Evolutionary conservation across 2,329 filamentous ascomycete species (phyloP).

Genomic region (Epichloe festucae): DNA sequence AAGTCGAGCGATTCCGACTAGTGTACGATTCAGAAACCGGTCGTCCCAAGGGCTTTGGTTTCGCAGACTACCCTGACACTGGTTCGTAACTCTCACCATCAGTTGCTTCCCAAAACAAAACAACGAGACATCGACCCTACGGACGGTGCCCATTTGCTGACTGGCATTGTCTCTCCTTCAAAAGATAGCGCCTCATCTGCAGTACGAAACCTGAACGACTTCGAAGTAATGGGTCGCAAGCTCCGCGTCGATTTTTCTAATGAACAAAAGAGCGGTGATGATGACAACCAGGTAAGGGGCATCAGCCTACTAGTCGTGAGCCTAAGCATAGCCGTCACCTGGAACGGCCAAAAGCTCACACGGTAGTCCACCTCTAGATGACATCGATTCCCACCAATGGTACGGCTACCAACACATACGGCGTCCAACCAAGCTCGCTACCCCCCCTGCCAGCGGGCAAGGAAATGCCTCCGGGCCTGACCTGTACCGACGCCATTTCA

Average conservation of each 20-base stretch:
- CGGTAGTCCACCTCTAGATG: conserved; percentile 2
- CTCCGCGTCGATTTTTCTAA: conserved; percentile 93
- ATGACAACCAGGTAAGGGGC: conserved; percentile 18
- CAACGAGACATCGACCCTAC: neutral
- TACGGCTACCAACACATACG: conserved; percentile 18
- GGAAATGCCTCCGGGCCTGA: conserved; percentile 71
- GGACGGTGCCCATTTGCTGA: neutral
- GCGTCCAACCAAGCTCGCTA: conserved; percentile 37
- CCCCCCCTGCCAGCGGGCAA: conserved; percentile 75
- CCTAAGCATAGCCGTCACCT: neutral
- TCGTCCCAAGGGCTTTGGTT: conserved; percentile 90
- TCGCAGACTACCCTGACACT: conserved; percentile 87
- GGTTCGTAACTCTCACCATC: conserved; percentile 35
- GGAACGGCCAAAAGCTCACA: neutral
- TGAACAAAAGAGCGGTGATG: conserved; percentile 65
- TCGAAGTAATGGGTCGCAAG: conserved; percentile 89
- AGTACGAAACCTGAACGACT: conserved; percentile 88
- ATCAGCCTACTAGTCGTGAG: neutral
- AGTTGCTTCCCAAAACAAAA: neutral
- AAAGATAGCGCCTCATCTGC: conserved; percentile 74
- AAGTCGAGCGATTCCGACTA: conserved; percentile 81
- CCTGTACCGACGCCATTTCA: conserved; percentile 81
- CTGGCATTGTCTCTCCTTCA: conserved; percentile 8
- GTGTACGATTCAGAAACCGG: conserved; percentile 95
- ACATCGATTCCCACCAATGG: conserved; percentile 21